Conservation (phyloP, 805 yeast species). For the Pichia nanzhaoensis region DNA sequence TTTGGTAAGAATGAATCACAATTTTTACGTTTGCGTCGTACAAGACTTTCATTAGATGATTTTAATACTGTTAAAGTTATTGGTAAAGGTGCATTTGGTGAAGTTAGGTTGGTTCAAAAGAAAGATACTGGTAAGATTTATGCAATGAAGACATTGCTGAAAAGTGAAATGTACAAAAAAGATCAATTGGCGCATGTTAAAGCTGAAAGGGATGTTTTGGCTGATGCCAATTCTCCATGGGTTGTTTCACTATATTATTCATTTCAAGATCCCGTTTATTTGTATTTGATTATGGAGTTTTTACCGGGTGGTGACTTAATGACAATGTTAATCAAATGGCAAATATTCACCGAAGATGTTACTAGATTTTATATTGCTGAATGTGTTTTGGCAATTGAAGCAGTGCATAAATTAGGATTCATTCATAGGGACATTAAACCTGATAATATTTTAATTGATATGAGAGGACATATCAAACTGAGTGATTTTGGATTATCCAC, state of each 20-base stretch:
- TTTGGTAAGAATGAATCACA: slow-evolving; percentile 87
- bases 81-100: slow-evolving; percentile 98
- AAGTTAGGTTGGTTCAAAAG: slow-evolving; percentile 90
- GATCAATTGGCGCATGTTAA: slow-evolving; percentile 94
- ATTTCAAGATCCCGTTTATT: slow-evolving; percentile 69
- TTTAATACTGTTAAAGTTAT: slow-evolving; percentile 81
- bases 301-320: slow-evolving; percentile 81
- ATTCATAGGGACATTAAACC: slow-evolving; percentile 98
- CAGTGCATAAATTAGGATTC: slow-evolving; percentile 85
- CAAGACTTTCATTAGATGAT: slow-evolving; percentile 75
- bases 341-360: slow-evolving; percentile 87
- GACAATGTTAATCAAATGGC: slow-evolving; percentile 96
- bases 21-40: slow-evolving; percentile 76
- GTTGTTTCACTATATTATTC: slow-evolving; percentile 78
- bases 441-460: slow-evolving; percentile 72
- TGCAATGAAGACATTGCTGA: slow-evolving; percentile 90
- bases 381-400: slow-evolving; percentile 91
- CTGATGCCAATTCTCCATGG: slow-evolving; percentile 86
- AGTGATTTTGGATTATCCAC: slow-evolving; percentile 79
- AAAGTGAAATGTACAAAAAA: slow-evolving; percentile 88
- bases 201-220: slow-evolving; percentile 92
- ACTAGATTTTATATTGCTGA: slow-evolving; percentile 93
- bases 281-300: slow-evolving; percentile 76
- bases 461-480: slow-evolving; percentile 56
- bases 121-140: slow-evolving; percentile 84